Percentiles rank a stretch among this genome's conserved stretches.
Evolutionary conservation across 176 grass and related monocot species (phyloP).

Genomic region (Aegilops speltoides): DNA sequence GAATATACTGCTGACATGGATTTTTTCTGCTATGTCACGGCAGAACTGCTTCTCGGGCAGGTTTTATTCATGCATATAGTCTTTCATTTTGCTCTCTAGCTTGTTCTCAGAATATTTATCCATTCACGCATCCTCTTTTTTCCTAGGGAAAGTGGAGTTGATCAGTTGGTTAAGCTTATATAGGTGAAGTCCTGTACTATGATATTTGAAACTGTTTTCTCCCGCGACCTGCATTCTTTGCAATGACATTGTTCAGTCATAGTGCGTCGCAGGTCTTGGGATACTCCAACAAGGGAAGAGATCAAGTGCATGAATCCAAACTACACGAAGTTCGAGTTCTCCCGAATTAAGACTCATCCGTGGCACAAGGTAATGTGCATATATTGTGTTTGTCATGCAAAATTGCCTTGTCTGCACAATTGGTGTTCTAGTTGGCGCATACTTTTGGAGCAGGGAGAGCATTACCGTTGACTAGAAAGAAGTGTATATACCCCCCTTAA

Average conservation of each 20-base stretch:
- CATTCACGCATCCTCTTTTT: conserved; percentile 62
- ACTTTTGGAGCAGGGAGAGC: not conserved
- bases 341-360: conserved; percentile 92
- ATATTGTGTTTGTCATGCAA: not conserved
- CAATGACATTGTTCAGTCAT: conserved; percentile 33
- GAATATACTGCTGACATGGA: conserved; percentile 81
- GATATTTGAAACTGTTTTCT: not conserved
- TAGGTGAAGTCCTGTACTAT: conserved; percentile 54
- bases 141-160: conserved; percentile 96
- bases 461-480: not conserved
- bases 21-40: conserved; percentile 38
- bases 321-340: conserved; percentile 90
- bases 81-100: not conserved
- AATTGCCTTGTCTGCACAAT: not conserved
- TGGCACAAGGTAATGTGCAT: conserved; percentile 76
- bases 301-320: conserved; percentile 99
- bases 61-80: conserved; percentile 28
- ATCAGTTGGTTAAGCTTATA: conserved; percentile 93
- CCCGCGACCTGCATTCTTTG: conserved; percentile 1
- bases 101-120: conserved; percentile 24
- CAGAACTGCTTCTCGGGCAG: conserved; percentile 91
- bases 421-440: not conserved
- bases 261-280: conserved; percentile 53
- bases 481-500: too few relatives aligned
- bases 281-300: conserved; percentile 97